Evolutionary conservation across 306 rosid species (phyloP), one percentile per base, ranked within the genome.

Genomic region (Corylus americana): DNA sequence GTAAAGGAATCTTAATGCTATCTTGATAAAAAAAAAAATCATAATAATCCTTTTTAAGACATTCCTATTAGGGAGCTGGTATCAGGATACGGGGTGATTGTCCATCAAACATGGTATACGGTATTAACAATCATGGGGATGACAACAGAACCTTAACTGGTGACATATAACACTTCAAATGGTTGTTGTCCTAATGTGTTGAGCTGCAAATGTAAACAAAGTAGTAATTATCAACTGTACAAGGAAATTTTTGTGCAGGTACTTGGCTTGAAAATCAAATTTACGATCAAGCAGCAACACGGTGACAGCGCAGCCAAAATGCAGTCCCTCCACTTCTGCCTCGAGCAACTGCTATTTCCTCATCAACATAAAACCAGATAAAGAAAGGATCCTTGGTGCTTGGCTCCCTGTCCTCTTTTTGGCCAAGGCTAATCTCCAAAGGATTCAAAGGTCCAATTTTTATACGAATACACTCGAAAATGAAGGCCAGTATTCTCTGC

Each of bases 291-390:
- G 72, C 14, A 45, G 63, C 18, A 74, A 91, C 90, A 73, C 74
- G 94, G 35, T 20, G 84, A 86, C 98, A 94, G 64, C 90, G 89
- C 75, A 97, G 89, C 99, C 98, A 93, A 71, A 91, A 90, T 27
- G 98, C 98, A 79, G 98, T 92, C 31, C 99, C 97, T 44, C 98
- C 98, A 75, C 97, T 82, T 82, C 86, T 85, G 69, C 98, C 99
- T 69, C 96, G 92, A 81, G 98, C 99, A 84, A 95, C 97, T 31
- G 97, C 98, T 74, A 93, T 84, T 90, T 93, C 98, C 76, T 93
- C 97, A 77, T 95, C 99, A 76, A 91, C 91, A 70, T 93, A 95
- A 85, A 90, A 93, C 98, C 97, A 94, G 68, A 91, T 89, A 80
- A 92, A 92, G 80, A 92, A 94, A 55, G 98, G 98, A 86, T 89